These are phyloP conservation scores for Coprinopsis marcescibilis DNA, from an alignment of 768 basidiomycete genomes.

Conservation along the genomic window DNA sequence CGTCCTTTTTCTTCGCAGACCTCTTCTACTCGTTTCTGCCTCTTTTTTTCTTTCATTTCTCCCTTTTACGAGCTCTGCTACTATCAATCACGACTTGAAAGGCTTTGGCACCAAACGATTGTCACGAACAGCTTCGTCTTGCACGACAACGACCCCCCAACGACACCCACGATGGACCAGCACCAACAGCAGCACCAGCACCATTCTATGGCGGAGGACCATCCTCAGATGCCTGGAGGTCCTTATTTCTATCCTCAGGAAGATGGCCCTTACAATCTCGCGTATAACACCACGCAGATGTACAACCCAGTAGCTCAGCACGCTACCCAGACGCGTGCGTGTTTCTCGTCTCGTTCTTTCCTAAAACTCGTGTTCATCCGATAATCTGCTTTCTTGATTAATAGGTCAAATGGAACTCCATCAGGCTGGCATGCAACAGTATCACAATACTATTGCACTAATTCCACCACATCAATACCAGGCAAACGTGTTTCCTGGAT, in stretches of 20 bases:
- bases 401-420: slow-evolving; percentile 67
- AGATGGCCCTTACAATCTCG: slow-evolving; percentile 48
- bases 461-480: slow-evolving; percentile 64
- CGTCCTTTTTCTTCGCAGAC: slow-evolving; percentile 19
- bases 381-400: slow-evolving; percentile 49
- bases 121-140: slow-evolving; percentile 11
- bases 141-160: slow-evolving; percentile 18
- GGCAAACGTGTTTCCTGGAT: slow-evolving; percentile 50
- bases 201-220: slow-evolving; percentile 46
- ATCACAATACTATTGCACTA: slow-evolving; percentile 54
- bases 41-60: slow-evolving; percentile 31
- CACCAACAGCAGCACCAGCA: slow-evolving; percentile 27
- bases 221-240: slow-evolving; percentile 33
- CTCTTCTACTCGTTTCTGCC: slow-evolving; percentile 18
- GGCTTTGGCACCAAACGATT: slow-evolving; percentile 15
- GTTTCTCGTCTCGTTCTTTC: slow-evolving; percentile 31
- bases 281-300: slow-evolving; percentile 50
- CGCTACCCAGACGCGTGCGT: slow-evolving; percentile 72
- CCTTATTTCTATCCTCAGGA: slow-evolving; percentile 49
- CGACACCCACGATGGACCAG: slow-evolving; percentile 37
- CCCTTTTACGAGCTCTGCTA: slow-evolving; percentile 28
- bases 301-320: slow-evolving; percentile 55
- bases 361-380: slow-evolving; percentile 60
- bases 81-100: slow-evolving; percentile 16
- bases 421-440: slow-evolving; percentile 37